A percentile compares a stretch with the other conserved stretches of the same genome.
Evolutionary conservation across 2,329 filamentous ascomycete species (phyloP).

Genomic region (Pleurostoma richardsiae): DNA sequence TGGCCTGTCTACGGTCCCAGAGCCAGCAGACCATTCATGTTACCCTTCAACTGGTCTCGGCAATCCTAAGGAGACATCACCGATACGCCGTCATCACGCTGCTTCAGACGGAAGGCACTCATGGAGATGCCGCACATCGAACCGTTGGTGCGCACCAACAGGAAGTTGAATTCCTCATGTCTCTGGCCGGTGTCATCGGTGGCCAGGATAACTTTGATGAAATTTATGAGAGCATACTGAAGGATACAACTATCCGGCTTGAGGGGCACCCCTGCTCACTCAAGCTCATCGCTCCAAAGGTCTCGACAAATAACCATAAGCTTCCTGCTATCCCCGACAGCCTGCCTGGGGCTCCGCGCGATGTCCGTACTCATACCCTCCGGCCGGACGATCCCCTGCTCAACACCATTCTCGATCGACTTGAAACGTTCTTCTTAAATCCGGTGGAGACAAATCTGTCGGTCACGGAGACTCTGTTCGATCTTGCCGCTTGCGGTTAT

Average conservation of each 20-base stretch:
- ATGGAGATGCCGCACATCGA: constrained; percentile 48
- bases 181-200: constrained; percentile 62
- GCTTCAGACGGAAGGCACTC: constrained; percentile 59
- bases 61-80: constrained; percentile 83
- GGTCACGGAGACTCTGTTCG: constrained; percentile 77
- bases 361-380: constrained; percentile 56
- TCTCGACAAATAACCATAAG: constrained; percentile 51
- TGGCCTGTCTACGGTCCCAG: constrained; percentile 76
- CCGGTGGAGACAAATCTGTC: constrained; percentile 87
- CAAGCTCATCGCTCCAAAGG: constrained; percentile 58
- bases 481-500: constrained; percentile 78
- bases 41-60: constrained; percentile 80
- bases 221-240: constrained; percentile 65
- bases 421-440: constrained; percentile 83
- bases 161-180: constrained; percentile 68
- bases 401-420: constrained; percentile 61
- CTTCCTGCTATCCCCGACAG: constrained; percentile 50
- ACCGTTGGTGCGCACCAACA: constrained; percentile 71
- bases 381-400: constrained; percentile 58
- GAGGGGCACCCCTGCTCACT: constrained; percentile 72
- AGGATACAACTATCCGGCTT: constrained; percentile 63
- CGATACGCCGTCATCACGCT: constrained; percentile 77
- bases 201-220: constrained; percentile 67
- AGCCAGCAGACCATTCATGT: constrained; percentile 88
- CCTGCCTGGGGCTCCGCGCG: constrained; percentile 56